These are phyloP conservation scores for Danielia oregonensis DNA, from an alignment of 805 yeast genomes.

Conservation along the genomic window DNA sequence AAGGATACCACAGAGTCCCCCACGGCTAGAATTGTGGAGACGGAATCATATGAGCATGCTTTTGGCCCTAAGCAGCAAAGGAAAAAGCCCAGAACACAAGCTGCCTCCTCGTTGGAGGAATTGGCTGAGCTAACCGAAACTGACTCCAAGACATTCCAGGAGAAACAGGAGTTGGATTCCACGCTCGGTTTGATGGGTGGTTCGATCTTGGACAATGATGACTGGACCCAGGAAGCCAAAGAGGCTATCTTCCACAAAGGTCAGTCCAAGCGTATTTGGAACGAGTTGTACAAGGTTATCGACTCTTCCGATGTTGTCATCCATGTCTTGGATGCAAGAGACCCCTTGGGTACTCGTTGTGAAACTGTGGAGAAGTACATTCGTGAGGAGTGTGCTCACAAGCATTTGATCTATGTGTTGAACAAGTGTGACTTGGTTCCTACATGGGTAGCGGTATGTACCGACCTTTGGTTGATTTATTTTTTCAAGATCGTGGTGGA, in stretches of 20 bases:
- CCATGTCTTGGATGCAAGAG: constrained; percentile 96
- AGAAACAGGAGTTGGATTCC: constrained; percentile 69
- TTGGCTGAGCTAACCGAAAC: constrained; percentile 56
- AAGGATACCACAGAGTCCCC: constrained; percentile 76
- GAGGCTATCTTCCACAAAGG: constrained; percentile 96
- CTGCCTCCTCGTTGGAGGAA: constrained; percentile 75
- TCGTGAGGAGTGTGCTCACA: constrained; percentile 91
- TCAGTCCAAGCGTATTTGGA: constrained; percentile 98
- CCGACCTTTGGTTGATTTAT: constrained; percentile 1
- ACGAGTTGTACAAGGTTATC: constrained; percentile 92
- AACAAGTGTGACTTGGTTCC: constrained; percentile 98
- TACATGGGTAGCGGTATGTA: constrained; percentile 99
- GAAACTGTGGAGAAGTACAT: constrained; percentile 89
- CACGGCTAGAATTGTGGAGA: constrained; percentile 75
- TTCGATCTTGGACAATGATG: constrained; percentile 57
- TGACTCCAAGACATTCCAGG: constrained; percentile 61
- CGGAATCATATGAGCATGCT: constrained; percentile 75
- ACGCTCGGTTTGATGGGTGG: constrained; percentile 82
- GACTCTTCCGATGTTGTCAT: constrained; percentile 97
- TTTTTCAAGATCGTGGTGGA: constrained; percentile 1
- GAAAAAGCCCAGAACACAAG: constrained; percentile 75
- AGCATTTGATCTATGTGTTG: constrained; percentile 89
- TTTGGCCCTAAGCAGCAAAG: constrained; percentile 96
- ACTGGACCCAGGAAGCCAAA: constrained; percentile 84
- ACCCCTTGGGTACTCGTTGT: constrained; percentile 95